Evolutionary conservation across 139 green algal species (phyloP).

Genomic region (Yamagishiella unicocca): DNA sequence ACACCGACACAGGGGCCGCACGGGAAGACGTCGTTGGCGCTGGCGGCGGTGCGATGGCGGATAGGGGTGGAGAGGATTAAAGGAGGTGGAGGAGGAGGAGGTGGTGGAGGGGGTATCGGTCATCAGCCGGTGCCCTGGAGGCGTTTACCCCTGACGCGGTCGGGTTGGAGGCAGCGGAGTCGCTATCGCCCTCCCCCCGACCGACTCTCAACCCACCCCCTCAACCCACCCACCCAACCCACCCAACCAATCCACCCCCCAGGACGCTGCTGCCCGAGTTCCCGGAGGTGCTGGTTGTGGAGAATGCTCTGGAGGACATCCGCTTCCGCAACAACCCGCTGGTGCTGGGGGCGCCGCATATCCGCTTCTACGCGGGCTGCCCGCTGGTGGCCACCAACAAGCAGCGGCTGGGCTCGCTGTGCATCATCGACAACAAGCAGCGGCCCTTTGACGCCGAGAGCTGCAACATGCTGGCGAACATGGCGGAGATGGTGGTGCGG

Average conservation of each 20-base stretch:
- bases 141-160: no score
- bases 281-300: constrained; percentile 83
- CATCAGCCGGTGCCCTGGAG: no score
- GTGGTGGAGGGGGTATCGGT: no score
- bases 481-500: constrained; percentile 77
- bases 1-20: no score
- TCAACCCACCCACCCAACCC: background rate
- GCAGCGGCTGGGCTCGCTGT: constrained; percentile 82
- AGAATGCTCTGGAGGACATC: constrained; percentile 78
- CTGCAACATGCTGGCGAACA: constrained; percentile 84
- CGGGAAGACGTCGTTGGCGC: no score
- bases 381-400: constrained; percentile 77
- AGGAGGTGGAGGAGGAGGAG: no score
- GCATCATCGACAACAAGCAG: constrained; percentile 83
- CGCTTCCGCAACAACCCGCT: constrained; percentile 85
- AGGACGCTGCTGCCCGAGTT: constrained; percentile 82
- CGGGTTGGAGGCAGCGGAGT: no score
- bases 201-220: background rate
- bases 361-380: constrained; percentile 92
- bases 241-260: background rate
- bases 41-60: no score
- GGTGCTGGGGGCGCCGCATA: constrained; percentile 75
- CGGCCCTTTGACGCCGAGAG: constrained; percentile 79
- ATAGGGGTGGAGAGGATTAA: no score
- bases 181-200: background rate